Conservation (phyloP, 441 rosid genomes). For the Syzygium syzygioides region DNA sequence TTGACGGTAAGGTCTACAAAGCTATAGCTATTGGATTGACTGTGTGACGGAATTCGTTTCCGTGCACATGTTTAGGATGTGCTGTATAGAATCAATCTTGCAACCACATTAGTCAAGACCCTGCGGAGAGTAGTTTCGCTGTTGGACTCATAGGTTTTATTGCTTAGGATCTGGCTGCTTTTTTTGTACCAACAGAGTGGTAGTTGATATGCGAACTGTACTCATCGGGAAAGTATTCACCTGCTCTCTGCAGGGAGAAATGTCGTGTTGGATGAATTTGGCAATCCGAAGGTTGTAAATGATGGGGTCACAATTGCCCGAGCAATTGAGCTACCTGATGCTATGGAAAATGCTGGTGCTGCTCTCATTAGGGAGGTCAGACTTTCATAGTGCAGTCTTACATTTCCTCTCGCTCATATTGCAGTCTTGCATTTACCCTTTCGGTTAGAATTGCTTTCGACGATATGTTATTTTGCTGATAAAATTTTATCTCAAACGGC, state of each 20-base stretch:
- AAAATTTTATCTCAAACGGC: not conserved
- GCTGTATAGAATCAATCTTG: not conserved
- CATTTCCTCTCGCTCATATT: not conserved
- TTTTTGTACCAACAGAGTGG: not conserved
- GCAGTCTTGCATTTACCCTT: not conserved
- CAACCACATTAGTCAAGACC: not conserved
- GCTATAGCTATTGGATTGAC: not conserved
- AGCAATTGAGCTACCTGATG: slow-evolving; percentile 81
- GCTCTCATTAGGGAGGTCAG: slow-evolving; percentile 92
- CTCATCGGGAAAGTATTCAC: not conserved
- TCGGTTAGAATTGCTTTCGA: not conserved
- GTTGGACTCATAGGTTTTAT: not conserved
- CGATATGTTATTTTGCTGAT: not conserved
- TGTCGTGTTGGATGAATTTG: slow-evolving; percentile 92
- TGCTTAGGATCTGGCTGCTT: not conserved
- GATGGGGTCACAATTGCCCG: slow-evolving; percentile 97
- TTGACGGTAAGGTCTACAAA: not conserved
- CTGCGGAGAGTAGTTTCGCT: not conserved
- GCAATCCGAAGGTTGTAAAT: slow-evolving; percentile 92
- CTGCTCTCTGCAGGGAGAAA: slow-evolving; percentile 64
- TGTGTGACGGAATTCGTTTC: not conserved
- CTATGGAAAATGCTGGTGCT: slow-evolving; percentile 99
- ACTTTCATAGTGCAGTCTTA: not conserved
- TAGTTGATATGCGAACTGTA: not conserved
- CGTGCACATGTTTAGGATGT: not conserved